Evolutionary conservation across 2,329 filamentous ascomycete genomes (phyloP).

Genomic region (Pseudogymnoascus sp.): DNA sequence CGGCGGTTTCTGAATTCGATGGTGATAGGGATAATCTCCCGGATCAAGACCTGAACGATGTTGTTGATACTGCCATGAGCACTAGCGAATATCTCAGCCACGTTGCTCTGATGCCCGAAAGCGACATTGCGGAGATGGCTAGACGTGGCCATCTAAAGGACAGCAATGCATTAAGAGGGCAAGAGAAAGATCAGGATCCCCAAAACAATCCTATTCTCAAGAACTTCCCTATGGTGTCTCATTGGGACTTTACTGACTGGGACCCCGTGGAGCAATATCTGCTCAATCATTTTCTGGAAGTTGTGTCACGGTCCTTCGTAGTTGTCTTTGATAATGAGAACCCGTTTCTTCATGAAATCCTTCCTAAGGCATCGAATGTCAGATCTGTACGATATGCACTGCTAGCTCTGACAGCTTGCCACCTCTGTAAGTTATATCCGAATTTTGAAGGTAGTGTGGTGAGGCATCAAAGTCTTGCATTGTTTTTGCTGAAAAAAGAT

Average conservation of each 20-base stretch:
- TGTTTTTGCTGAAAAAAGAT: slow-evolving; percentile 6
- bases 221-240: not conserved
- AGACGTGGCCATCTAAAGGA: slow-evolving; percentile 4
- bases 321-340: slow-evolving; percentile 10
- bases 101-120: slow-evolving; percentile 6
- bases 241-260: not conserved
- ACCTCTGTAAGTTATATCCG: slow-evolving; percentile 11
- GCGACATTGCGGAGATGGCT: not conserved
- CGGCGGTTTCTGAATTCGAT: not conserved
- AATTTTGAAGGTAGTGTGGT: slow-evolving; percentile 6
- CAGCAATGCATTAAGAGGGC: not conserved
- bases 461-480: slow-evolving; percentile 6
- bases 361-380: slow-evolving; percentile 7
- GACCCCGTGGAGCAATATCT: slow-evolving; percentile 5
- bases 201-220: not conserved
- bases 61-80: not conserved
- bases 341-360: slow-evolving; percentile 5
- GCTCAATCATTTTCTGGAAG: slow-evolving; percentile 10
- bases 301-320: slow-evolving; percentile 4
- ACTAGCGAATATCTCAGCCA: not conserved
- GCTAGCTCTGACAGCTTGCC: slow-evolving; percentile 6
- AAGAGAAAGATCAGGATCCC: not conserved
- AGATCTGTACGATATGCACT: slow-evolving; percentile 5
- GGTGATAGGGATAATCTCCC: not conserved
- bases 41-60: not conserved